Percentiles rank a stretch among this genome's conserved stretches.
Conservation (phyloP, 176 grass and related monocot genomes). For the Zizania latifolia region DNA sequence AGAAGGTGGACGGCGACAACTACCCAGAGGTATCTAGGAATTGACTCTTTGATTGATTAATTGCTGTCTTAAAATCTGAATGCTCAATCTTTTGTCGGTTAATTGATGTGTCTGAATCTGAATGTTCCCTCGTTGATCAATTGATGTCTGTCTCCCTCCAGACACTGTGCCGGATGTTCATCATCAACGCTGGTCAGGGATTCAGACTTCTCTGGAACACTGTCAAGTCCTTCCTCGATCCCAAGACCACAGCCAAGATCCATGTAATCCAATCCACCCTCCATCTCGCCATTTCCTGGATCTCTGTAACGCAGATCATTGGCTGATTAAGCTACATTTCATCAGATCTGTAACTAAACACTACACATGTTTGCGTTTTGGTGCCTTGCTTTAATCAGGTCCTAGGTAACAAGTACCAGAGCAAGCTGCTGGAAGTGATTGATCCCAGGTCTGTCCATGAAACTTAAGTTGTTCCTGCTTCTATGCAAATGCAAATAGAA, state of each 20-base stretch:
- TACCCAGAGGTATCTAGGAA: conserved; percentile 80
- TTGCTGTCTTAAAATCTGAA: neutral
- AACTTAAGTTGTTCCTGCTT: neutral
- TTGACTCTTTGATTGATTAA: neutral
- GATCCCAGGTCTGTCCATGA: conserved; percentile 63
- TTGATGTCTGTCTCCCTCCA: conserved; percentile 16
- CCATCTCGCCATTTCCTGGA: neutral
- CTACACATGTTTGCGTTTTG: neutral
- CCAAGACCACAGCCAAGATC: conserved; percentile 93
- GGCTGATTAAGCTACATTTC: too few species aligned
- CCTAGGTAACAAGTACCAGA: conserved; percentile 90
- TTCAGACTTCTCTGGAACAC: conserved; percentile 98
- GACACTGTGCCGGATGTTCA: conserved; percentile 98
- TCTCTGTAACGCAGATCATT: neutral
- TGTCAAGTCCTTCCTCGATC: conserved; percentile 92
- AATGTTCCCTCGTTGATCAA: too few species aligned
- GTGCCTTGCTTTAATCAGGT: conserved; percentile 40
- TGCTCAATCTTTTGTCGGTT: too few species aligned
- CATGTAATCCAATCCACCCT: conserved; percentile 47
- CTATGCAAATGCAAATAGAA: neutral
- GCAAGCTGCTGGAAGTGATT: conserved; percentile 88
- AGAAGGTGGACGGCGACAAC: conserved; percentile 89
- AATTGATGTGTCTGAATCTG: too few species aligned
- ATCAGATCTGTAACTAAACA: neutral
- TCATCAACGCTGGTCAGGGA: conserved; percentile 88